Conservation (phyloP, 495 filamentous ascomycete genomes). For the Bathelium albidoporum region DNA sequence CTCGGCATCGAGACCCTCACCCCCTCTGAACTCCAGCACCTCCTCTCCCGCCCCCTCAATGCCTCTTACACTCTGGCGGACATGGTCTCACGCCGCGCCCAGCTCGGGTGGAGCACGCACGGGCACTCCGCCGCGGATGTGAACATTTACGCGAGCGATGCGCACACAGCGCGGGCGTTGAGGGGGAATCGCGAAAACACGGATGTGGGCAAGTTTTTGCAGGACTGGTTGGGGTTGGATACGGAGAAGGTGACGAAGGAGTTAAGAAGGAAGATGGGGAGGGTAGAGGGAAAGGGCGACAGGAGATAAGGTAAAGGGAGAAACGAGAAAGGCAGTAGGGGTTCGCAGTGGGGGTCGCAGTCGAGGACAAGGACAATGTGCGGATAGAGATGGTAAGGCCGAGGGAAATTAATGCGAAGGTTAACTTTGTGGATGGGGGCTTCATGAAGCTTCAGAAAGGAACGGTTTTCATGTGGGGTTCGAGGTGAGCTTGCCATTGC, state of each 20-base stretch:
- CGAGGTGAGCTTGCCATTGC: too few relatives aligned
- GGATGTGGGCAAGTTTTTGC: constrained; percentile 73
- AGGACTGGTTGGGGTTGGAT: constrained; percentile 69
- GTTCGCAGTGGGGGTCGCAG: neutral
- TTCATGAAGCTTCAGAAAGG: too few relatives aligned
- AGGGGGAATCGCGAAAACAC: constrained; percentile 91
- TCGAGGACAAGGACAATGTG: neutral
- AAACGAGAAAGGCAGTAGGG: neutral
- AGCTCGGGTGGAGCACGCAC: constrained; percentile 87
- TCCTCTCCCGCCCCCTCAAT: constrained; percentile 46
- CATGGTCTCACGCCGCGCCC: constrained; percentile 76
- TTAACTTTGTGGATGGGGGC: too few relatives aligned
- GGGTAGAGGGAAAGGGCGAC: neutral
- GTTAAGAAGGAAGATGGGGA: constrained; percentile 46
- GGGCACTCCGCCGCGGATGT: constrained; percentile 86
- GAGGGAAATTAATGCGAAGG: too few relatives aligned
- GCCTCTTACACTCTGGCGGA: constrained; percentile 59
- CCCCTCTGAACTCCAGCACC: constrained; percentile 54
- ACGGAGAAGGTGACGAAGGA: constrained; percentile 64
- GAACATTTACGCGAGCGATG: constrained; percentile 68
- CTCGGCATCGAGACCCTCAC: constrained; percentile 69
- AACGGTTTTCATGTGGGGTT: too few relatives aligned
- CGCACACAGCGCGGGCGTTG: constrained; percentile 40
- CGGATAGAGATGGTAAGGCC: too few relatives aligned
- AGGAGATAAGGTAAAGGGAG: neutral